Evolutionary conservation across 139 green algal genomes (phyloP).

Genomic region (Medakamo hakoo): DNA sequence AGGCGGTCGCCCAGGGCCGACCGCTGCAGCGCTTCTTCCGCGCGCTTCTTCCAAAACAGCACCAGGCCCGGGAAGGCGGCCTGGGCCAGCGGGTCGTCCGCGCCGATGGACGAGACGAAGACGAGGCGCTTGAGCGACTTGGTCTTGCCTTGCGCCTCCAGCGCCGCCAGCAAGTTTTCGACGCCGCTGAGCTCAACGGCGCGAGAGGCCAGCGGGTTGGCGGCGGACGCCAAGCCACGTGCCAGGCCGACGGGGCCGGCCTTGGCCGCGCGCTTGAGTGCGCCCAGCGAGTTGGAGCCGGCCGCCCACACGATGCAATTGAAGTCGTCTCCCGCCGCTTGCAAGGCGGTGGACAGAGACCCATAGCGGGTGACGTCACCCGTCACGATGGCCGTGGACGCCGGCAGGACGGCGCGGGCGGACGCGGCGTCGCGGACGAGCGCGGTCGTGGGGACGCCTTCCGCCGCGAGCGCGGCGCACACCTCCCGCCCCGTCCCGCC

Average conservation of each 20-base stretch:
- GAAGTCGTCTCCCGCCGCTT: no score
- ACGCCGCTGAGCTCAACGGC: not conserved
- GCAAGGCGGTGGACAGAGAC: not conserved
- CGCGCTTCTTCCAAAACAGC: conserved; percentile 11
- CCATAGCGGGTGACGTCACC: not conserved
- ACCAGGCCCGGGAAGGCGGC: conserved; percentile 1
- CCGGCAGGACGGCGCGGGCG: not conserved
- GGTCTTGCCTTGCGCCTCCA: no score
- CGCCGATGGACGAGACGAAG: not conserved
- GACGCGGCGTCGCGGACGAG: not conserved
- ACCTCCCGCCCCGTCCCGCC: not conserved
- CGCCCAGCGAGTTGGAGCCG: not conserved
- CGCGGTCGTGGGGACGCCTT: not conserved
- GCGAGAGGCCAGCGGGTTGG: not conserved
- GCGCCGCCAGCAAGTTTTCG: not conserved
- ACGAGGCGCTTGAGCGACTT: not conserved
- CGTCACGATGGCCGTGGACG: not conserved
- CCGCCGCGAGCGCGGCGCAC: not conserved
- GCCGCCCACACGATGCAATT: not conserved
- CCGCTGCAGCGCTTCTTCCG: conserved; percentile 2
- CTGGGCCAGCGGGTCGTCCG: conserved; percentile 5
- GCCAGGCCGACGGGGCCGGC: no score
- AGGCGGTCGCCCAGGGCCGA: conserved; percentile 4
- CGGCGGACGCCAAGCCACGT: no score
- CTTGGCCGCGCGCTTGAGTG: no score